Conservation (phyloP, 2,329 filamentous ascomycete genomes). For the Graphiopsis chlorocephala region DNA sequence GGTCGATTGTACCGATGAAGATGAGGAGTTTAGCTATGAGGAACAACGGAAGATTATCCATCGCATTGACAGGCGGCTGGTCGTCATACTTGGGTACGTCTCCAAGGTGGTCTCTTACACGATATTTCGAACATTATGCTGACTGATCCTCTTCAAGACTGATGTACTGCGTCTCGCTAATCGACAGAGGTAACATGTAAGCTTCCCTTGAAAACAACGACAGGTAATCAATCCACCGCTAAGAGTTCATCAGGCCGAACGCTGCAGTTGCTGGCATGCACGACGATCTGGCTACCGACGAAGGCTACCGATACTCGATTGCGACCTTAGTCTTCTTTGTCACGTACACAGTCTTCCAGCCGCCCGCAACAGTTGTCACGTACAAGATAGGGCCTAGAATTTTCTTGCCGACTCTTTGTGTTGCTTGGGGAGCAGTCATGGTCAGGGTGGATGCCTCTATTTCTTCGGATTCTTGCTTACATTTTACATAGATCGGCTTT, state of each 20-base stretch:
- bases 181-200: conserved; percentile 72
- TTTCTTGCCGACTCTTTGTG: conserved; percentile 37
- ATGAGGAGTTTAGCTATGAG: conserved; percentile 7
- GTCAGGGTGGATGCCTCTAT: conserved; percentile 39
- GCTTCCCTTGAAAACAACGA: not conserved
- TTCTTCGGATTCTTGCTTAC: not conserved
- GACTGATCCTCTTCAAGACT: not conserved
- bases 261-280: conserved; percentile 67
- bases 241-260: conserved; percentile 40
- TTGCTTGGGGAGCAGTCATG: conserved; percentile 61
- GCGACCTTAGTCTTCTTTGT: conserved; percentile 72
- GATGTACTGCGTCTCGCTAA: conserved; percentile 64
- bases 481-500: conserved; percentile 40
- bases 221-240: not conserved
- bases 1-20: conserved; percentile 4
- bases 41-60: conserved; percentile 54
- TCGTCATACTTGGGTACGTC: conserved; percentile 33
- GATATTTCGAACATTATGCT: not conserved
- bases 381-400: conserved; percentile 57
- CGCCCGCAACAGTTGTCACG: conserved; percentile 66
- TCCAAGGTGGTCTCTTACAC: not conserved
- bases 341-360: conserved; percentile 69
- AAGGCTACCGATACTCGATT: conserved; percentile 22
- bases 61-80: conserved; percentile 58
- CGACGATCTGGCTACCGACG: conserved; percentile 28